Base-by-base conservation (phyloP, 495 filamentous ascomycete genomes). In the Podospora conica region DNA sequence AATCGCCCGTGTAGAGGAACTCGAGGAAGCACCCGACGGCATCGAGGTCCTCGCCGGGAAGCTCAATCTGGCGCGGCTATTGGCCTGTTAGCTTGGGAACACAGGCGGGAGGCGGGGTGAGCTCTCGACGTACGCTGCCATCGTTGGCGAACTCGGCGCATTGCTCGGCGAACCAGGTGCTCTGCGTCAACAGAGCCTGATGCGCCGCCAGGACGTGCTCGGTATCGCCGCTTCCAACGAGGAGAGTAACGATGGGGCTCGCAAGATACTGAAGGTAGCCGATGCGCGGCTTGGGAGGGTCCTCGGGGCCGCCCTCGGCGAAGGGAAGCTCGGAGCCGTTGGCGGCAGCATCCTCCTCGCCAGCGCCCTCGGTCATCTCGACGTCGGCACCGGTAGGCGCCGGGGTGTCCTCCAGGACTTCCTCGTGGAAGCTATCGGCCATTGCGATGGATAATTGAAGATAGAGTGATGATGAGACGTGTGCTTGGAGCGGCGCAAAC, bases 1-100 rank as follows among this genome's bases (percentile, higher is more conserved):
- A 97, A 75, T 98, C 91, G 75, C 86, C 86, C 1, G 91, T 96
- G 78, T 98, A 98, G 29, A 96, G 86, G 78, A 89, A 98, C 79
- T 97, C 90, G 70, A 98, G 86, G 72, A 96, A 92, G 78, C 87
- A 93, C 31, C 91, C 87, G 64, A 93, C 88, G 33, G 93, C 91
- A 66, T 93, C 90, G 27, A 95, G 77, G 69, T 94, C 85, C 67
- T 92, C 89, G 67, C 82, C 79, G 0, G 82, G 74, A 33, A 97
- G 88, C 48, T 88, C 77, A 69, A 97, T 87, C 60, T 84, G 80
- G 62, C 86, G 87, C 75, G 86, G 79, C 81, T 87, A 66, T 59
- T 7, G 28, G 48, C 10, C 4, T 0, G 55, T 72, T 60, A 69
- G 64, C 63, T 57, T 18, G 53, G 0, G 9, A 23, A 53, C 21